Conservation (phyloP, 2,329 filamentous ascomycete species). For the Fonsecaea monophora region DNA sequence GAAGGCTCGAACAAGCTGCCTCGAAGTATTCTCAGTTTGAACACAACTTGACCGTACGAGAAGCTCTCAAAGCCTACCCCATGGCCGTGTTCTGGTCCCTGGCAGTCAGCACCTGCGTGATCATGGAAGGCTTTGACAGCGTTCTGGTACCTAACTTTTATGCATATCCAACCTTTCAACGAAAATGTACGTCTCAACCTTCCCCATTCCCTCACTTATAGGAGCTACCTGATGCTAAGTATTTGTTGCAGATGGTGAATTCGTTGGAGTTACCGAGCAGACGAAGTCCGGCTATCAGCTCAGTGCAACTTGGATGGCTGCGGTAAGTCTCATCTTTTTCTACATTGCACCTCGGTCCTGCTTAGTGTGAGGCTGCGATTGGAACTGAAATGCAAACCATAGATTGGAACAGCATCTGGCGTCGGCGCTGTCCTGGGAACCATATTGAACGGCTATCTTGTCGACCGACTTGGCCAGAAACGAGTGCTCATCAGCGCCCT, state of each 20-base stretch:
- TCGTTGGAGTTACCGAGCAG: slow-evolving; percentile 33
- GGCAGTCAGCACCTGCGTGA: slow-evolving; percentile 54
- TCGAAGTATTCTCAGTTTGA: slow-evolving; percentile 24
- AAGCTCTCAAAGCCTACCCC: slow-evolving; percentile 39
- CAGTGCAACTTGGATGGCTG: slow-evolving; percentile 31
- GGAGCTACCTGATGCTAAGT: slow-evolving; percentile 5
- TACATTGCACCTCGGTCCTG: slow-evolving; percentile 42
- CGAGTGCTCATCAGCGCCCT: slow-evolving; percentile 30
- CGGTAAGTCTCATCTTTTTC: slow-evolving; percentile 4
- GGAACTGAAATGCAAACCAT: background rate
- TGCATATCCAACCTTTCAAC: slow-evolving; percentile 46
- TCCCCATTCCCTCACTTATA: slow-evolving; percentile 2
- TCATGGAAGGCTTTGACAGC: slow-evolving; percentile 56
- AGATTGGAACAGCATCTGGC: slow-evolving; percentile 30
- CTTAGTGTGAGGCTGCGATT: slow-evolving; percentile 36
- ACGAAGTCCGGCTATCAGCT: slow-evolving; percentile 44
- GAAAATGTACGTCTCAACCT: slow-evolving; percentile 39
- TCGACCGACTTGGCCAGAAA: slow-evolving; percentile 31
- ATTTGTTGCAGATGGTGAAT: slow-evolving; percentile 25
- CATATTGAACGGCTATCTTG: slow-evolving; percentile 30
- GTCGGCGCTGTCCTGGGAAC: slow-evolving; percentile 32
- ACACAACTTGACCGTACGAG: slow-evolving; percentile 32
- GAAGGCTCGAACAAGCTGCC: slow-evolving; percentile 9
- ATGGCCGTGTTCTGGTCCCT: slow-evolving; percentile 47
- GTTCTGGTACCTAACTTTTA: slow-evolving; percentile 40